These are phyloP conservation scores for Elymus sibiricus DNA, from an alignment of 176 grass and related monocot genomes.

Conservation along the genomic window DNA sequence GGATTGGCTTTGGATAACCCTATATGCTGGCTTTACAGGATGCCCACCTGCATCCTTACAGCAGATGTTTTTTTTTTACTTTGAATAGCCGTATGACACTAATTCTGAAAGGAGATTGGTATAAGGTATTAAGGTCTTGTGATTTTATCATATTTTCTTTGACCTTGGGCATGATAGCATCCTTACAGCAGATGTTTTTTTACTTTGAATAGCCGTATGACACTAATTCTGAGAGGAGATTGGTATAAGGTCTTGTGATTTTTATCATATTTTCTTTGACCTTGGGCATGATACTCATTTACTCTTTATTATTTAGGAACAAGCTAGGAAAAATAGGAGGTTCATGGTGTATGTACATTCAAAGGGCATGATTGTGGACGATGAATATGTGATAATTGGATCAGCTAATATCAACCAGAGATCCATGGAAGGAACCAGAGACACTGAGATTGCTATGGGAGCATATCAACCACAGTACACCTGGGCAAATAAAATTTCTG, in stretches of 20 bases:
- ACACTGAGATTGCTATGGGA: slow-evolving; percentile 86
- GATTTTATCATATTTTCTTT: background rate
- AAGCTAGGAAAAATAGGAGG: slow-evolving; percentile 61
- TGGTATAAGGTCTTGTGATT: background rate
- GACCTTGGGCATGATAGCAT: background rate
- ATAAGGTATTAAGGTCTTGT: background rate
- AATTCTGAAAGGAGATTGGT: background rate
- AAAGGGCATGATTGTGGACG: slow-evolving; percentile 85
- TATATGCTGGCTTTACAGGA: no score
- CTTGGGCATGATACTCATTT: background rate
- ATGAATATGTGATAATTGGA: slow-evolving; percentile 83
- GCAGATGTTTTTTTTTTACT: background rate
- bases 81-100: background rate
- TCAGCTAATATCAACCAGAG: slow-evolving; percentile 81
- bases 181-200: background rate
- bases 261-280: background rate
- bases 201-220: background rate
- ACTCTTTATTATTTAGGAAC: slow-evolving; percentile 37
- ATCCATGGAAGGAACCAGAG: slow-evolving; percentile 79
- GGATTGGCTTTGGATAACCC: no score
- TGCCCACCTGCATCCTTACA: no score
- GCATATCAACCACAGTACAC: slow-evolving; percentile 77
- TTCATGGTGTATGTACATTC: slow-evolving; percentile 85
- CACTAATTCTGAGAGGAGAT: background rate
- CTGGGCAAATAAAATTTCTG: slow-evolving; percentile 48